Percentiles rank a stretch among this genome's conserved stretches.
Conservation (phyloP, 768 basidiomycete genomes). For the Termitomyces sp. region DNA sequence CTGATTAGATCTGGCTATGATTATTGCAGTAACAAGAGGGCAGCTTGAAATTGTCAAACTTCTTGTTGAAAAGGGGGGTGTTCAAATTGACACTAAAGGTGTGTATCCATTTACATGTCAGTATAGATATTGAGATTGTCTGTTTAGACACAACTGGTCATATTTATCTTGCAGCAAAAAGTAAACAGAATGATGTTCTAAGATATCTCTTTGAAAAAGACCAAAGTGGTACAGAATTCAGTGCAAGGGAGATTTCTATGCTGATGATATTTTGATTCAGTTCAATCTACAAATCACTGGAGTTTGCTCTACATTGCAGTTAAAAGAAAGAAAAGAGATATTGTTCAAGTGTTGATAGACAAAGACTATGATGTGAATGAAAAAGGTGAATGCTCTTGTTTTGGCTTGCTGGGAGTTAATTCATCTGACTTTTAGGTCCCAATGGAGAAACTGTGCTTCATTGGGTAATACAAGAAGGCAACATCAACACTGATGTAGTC, state of each 20-base stretch:
- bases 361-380: neutral
- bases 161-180: neutral
- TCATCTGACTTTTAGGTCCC: neutral
- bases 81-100: neutral
- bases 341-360: neutral
- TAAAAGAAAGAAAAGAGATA: neutral
- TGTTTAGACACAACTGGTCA: neutral
- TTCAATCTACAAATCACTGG: neutral
- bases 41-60: neutral
- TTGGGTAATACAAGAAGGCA: neutral
- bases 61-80: neutral
- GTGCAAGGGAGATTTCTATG: neutral
- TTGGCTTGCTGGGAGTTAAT: neutral
- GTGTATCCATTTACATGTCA: neutral
- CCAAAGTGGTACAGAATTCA: neutral
- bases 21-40: neutral
- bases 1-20: neutral
- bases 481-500: neutral
- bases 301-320: neutral
- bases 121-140: neutral
- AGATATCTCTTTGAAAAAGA: neutral
- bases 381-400: neutral
- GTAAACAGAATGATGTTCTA: neutral
- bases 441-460: neutral
- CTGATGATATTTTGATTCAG: neutral